Conservation (phyloP, 2,329 filamentous ascomycete species). For the Pseudocercospora eumusae region DNA sequence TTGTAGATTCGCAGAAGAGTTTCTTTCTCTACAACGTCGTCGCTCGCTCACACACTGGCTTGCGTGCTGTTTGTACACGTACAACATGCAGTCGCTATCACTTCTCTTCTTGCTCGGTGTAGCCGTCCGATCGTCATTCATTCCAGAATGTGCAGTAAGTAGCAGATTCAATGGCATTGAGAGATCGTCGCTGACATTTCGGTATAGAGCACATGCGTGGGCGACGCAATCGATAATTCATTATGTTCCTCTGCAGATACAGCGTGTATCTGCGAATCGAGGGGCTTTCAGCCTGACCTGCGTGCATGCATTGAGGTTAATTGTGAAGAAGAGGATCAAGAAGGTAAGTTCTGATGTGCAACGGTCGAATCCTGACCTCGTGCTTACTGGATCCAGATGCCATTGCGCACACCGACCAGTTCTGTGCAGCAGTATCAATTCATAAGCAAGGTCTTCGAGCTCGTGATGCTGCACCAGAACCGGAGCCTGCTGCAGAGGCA, state of each 20-base stretch:
- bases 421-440: neutral
- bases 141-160: slow-evolving; percentile 11
- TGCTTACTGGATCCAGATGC: neutral
- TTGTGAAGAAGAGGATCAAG: slow-evolving; percentile 11
- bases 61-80: slow-evolving; percentile 1
- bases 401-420: neutral
- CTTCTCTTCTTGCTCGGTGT: slow-evolving; percentile 6
- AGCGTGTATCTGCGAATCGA: slow-evolving; percentile 6
- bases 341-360: neutral
- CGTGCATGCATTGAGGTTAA: slow-evolving; percentile 9
- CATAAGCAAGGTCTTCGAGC: slow-evolving; percentile 6
- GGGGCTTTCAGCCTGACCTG: neutral
- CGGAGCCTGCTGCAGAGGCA: slow-evolving; percentile 3
- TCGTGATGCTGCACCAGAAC: slow-evolving; percentile 10
- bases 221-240: slow-evolving; percentile 6
- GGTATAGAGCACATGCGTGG: slow-evolving; percentile 5
- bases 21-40: neutral
- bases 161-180: neutral
- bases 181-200: neutral
- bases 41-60: neutral
- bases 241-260: slow-evolving; percentile 10
- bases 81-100: slow-evolving; percentile 1
- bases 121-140: slow-evolving; percentile 1
- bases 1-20: neutral
- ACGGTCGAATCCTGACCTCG: neutral